A percentile compares a stretch with the other conserved stretches of the same genome.
Conservation (phyloP, 2,329 filamentous ascomycete species). For the Dryadomyces sulphureus region DNA sequence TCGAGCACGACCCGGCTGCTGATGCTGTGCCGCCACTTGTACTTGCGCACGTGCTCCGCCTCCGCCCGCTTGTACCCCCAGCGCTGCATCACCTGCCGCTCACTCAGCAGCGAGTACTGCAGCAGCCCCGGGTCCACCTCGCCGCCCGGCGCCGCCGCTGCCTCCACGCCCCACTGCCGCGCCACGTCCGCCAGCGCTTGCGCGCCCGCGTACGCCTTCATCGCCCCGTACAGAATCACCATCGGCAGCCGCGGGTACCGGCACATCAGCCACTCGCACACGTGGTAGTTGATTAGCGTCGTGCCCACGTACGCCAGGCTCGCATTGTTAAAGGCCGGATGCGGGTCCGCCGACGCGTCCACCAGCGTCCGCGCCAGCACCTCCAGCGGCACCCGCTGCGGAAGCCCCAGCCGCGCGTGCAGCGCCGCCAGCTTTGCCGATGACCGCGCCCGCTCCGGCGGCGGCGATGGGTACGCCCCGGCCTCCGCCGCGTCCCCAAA, state of each 20-base stretch:
- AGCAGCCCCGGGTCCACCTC: conserved; percentile 87
- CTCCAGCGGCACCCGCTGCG: conserved; percentile 67
- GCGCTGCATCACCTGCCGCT: conserved; percentile 28
- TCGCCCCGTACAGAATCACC: conserved; percentile 70
- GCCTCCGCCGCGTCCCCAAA: conserved; percentile 17
- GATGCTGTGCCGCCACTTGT: conserved; percentile 51
- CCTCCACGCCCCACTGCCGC: conserved; percentile 81
- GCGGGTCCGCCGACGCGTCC: conserved; percentile 68
- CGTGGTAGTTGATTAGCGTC: conserved; percentile 77
- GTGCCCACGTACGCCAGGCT: conserved; percentile 69
- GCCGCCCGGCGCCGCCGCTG: conserved; percentile 69
- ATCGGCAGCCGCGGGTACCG: conserved; percentile 85
- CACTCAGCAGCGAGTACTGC: conserved; percentile 50
- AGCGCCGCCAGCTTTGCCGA: conserved; percentile 89
- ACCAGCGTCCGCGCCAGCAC: conserved; percentile 77
- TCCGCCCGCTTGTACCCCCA: conserved; percentile 40
- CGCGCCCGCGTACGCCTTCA: conserved; percentile 70
- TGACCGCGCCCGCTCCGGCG: conserved; percentile 45
- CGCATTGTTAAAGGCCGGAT: conserved; percentile 75
- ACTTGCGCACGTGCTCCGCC: conserved; percentile 26
- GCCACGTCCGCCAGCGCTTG: conserved; percentile 60
- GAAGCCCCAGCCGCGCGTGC: conserved; percentile 74
- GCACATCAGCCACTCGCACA: conserved; percentile 74
- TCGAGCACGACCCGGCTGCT: conserved; percentile 68
- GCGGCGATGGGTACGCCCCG: conserved; percentile 50